phyloP scores from a whole-genome alignment of 192 early-diverging fungal genomes.

The Pilaira anomala region DNA sequence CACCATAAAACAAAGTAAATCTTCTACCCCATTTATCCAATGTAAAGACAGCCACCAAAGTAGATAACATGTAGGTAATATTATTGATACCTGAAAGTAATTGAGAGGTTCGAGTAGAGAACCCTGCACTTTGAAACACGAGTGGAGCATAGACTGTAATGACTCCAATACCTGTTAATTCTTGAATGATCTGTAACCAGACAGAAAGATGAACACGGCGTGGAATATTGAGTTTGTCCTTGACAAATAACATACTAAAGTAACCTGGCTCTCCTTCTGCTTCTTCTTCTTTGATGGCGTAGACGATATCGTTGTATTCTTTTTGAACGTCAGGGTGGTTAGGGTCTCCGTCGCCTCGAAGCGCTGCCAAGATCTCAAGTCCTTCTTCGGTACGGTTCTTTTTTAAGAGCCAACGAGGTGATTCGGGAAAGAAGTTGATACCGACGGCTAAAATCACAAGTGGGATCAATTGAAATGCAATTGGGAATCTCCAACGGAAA shows the following conservation, averaged over 20 bases:
- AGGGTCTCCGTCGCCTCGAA: conserved; percentile 28
- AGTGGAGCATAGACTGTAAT: conserved; percentile 55
- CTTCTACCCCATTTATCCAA: conserved; percentile 28
- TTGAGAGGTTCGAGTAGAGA: conserved; percentile 21
- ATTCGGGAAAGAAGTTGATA: conserved; percentile 31
- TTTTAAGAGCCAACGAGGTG: conserved; percentile 24
- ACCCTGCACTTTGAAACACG: conserved; percentile 48
- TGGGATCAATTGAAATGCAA: conserved; percentile 30
- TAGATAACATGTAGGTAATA: conserved; percentile 30
- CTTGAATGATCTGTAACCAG: conserved; percentile 47
- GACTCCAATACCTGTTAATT: conserved; percentile 61
- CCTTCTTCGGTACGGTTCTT: conserved; percentile 26
- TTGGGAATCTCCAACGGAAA: conserved; percentile 30
- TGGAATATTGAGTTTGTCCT: conserved; percentile 45
- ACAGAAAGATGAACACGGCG: conserved; percentile 46
- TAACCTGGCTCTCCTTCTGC: conserved; percentile 38
- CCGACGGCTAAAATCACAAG: conserved; percentile 17
- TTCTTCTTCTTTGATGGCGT: conserved; percentile 43
- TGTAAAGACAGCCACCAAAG: conserved; percentile 28
- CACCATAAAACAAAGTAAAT: conserved; percentile 29
- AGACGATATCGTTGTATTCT: conserved; percentile 52
- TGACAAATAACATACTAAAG: conserved; percentile 44
- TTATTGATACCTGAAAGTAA: conserved; percentile 33
- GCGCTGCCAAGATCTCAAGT: conserved; percentile 25
- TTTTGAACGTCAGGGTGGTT: conserved; percentile 39